phyloP scores from a whole-genome alignment of 805 yeast genomes.

The Ogataea methanolica region DNA sequence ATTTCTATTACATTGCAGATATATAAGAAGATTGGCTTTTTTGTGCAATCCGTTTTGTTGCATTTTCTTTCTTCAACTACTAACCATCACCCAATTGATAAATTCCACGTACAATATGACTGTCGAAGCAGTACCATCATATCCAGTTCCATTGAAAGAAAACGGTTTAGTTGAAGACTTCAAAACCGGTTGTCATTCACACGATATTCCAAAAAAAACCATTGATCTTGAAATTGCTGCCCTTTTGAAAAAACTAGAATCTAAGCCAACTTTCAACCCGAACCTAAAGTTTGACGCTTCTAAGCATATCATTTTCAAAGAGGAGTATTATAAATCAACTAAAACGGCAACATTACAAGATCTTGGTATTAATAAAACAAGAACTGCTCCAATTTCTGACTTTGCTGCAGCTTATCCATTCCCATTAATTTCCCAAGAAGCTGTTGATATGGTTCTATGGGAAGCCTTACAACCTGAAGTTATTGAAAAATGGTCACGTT shows the following conservation, averaged over 20 bases:
- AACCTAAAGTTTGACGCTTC: constrained; percentile 32
- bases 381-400: constrained; percentile 27
- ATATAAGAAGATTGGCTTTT: not conserved
- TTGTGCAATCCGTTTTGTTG: not conserved
- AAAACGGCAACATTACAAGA: constrained; percentile 34
- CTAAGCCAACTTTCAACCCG: constrained; percentile 26
- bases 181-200: constrained; percentile 13
- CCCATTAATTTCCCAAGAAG: constrained; percentile 55
- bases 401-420: constrained; percentile 50
- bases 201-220: constrained; percentile 22
- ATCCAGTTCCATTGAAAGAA: constrained; percentile 16
- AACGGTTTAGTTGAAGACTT: constrained; percentile 18
- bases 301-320: constrained; percentile 33
- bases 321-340: constrained; percentile 32
- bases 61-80: not conserved
- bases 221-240: constrained; percentile 19
- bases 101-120: constrained; percentile 7
- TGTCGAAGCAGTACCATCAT: constrained; percentile 9
- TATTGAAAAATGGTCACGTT: constrained; percentile 38
- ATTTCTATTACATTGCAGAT: too few species aligned
- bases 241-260: constrained; percentile 15
- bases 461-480: constrained; percentile 43
- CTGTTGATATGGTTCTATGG: constrained; percentile 48
- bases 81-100: too few species aligned
- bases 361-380: constrained; percentile 30